Evolutionary conservation across 768 basidiomycete genomes (phyloP).

Genomic region (Hortiboletus flavorubellus): DNA sequence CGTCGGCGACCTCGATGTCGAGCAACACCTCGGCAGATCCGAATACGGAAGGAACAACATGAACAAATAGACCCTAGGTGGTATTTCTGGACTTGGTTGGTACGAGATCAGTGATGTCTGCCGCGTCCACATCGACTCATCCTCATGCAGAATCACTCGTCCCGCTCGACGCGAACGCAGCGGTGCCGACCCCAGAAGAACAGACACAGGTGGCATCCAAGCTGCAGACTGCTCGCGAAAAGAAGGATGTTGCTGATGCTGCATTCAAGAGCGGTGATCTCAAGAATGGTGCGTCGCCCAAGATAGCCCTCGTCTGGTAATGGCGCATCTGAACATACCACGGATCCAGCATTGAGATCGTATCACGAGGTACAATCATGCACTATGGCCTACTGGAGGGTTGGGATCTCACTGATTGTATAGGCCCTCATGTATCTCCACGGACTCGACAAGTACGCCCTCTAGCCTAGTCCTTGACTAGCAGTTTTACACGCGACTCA

Average conservation of each 20-base stretch:
- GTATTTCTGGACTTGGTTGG: neutral
- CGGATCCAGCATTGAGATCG: slow-evolving; percentile 52
- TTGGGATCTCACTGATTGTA: slow-evolving; percentile 7
- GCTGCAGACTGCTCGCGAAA: slow-evolving; percentile 57
- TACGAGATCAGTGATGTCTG: slow-evolving; percentile 16
- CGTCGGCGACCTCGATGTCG: slow-evolving; percentile 4
- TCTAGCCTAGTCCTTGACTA: slow-evolving; percentile 1
- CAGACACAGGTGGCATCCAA: slow-evolving; percentile 42
- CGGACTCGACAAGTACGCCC: slow-evolving; percentile 71
- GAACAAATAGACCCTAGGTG: slow-evolving; percentile 23
- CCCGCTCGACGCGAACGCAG: slow-evolving; percentile 21
- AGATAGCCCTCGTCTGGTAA: neutral
- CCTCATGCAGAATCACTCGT: neutral
- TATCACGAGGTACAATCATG: slow-evolving; percentile 64
- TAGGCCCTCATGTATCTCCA: slow-evolving; percentile 71
- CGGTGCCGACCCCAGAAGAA: slow-evolving; percentile 16
- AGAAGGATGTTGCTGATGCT: slow-evolving; percentile 63
- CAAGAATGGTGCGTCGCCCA: slow-evolving; percentile 48
- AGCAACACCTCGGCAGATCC: neutral
- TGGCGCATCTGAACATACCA: slow-evolving; percentile 1
- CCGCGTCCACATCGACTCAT: neutral
- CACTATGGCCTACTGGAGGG: neutral
- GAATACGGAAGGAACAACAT: slow-evolving; percentile 22
- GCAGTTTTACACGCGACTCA: slow-evolving; percentile 21
- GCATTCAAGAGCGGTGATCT: slow-evolving; percentile 66